These are phyloP conservation scores for Mycena rebaudengoi DNA, from an alignment of 768 basidiomycete genomes.

Conservation along the genomic window DNA sequence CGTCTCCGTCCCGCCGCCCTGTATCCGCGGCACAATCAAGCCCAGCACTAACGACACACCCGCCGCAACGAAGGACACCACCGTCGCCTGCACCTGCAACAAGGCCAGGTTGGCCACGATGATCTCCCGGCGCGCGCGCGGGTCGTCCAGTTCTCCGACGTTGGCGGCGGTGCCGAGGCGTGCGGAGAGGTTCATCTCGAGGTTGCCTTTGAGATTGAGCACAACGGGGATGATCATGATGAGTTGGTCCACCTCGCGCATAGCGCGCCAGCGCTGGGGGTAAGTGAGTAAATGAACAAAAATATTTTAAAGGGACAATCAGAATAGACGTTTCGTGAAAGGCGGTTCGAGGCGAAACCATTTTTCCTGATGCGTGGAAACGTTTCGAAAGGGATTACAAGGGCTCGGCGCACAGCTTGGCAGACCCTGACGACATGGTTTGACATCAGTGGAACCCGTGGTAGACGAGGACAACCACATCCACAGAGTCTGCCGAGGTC, in stretches of 20 bases:
- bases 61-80: conserved; percentile 89
- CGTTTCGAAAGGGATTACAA: too few species aligned
- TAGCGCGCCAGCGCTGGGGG: conserved; percentile 84
- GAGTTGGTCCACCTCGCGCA: conserved; percentile 90
- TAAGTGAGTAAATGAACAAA: not conserved
- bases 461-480: too few species aligned
- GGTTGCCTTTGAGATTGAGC: conserved; percentile 95
- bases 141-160: conserved; percentile 88
- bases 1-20: conserved; percentile 20
- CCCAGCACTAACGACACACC: conserved; percentile 80
- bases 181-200: conserved; percentile 98
- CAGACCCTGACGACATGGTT: too few species aligned
- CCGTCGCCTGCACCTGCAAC: conserved; percentile 92
- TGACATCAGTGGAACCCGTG: not conserved
- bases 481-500: too few species aligned
- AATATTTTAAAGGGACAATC: too few species aligned
- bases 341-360: too few species aligned
- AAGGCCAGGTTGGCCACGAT: conserved; percentile 85
- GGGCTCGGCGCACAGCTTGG: too few species aligned
- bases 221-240: conserved; percentile 97
- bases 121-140: conserved; percentile 64
- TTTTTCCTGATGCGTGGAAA: too few species aligned
- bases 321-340: too few species aligned
- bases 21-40: conserved; percentile 57
- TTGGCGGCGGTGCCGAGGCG: conserved; percentile 95